Evolutionary conservation across 352 stramenopile genomes (phyloP).

Genomic region (Phytophthora melonis): DNA sequence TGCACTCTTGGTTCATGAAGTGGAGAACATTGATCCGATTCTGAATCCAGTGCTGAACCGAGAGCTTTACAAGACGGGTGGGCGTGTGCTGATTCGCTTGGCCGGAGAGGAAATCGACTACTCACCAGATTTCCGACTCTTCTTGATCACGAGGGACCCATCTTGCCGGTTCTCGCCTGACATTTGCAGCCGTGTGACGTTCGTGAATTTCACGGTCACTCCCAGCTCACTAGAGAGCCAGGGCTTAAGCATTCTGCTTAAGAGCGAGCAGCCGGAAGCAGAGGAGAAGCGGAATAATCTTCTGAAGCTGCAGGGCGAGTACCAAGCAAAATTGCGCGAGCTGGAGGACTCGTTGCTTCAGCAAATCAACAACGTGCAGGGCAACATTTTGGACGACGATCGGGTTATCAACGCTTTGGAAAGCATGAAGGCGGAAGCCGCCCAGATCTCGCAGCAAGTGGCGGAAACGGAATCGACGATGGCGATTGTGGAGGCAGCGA

Average conservation of each 20-base stretch:
- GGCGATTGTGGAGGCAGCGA: conserved; percentile 89
- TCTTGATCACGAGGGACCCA: conserved; percentile 98
- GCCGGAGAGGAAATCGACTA: conserved; percentile 99
- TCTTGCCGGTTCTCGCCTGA: conserved; percentile 98
- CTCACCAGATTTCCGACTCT: conserved; percentile 98
- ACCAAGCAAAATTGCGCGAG: conserved; percentile 96
- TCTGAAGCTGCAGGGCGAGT: conserved; percentile 98
- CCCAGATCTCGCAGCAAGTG: conserved; percentile 95
- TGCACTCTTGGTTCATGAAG: conserved; percentile 98
- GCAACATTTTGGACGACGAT: conserved; percentile 99
- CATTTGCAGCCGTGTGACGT: conserved; percentile 98
- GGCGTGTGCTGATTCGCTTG: conserved; percentile 97
- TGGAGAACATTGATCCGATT: conserved; percentile 99
- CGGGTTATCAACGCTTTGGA: conserved; percentile 99
- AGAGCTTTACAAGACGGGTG: conserved; percentile 98
- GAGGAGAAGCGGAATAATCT: conserved; percentile 96
- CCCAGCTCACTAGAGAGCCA: conserved; percentile 98
- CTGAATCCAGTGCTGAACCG: conserved; percentile 99
- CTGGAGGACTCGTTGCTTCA: conserved; percentile 98
- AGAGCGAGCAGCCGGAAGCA: conserved; percentile 97
- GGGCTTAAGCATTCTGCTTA: conserved; percentile 96
- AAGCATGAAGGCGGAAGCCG: conserved; percentile 97
- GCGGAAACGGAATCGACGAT: conserved; percentile 86
- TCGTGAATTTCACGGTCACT: conserved; percentile 99
- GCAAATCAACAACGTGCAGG: conserved; percentile 98